Evolutionary conservation across 2,329 filamentous ascomycete species (phyloP), one percentile per base, ranked within the genome.

Genomic region (Penicillium brasilianum): DNA sequence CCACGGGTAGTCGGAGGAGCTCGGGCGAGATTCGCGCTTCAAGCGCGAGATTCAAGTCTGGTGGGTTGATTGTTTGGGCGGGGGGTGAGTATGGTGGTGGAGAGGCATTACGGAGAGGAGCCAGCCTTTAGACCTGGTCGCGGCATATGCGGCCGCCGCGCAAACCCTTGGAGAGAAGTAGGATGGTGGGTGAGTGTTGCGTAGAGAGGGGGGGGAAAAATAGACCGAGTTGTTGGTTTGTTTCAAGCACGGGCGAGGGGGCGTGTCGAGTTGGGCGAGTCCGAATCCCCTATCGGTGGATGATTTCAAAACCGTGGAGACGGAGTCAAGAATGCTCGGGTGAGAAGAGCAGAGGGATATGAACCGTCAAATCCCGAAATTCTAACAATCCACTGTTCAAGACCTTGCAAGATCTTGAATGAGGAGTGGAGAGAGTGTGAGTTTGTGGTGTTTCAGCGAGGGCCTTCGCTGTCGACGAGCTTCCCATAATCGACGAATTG

Each of bases 81-180:
- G 68, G 69, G 52, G 68, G 66, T 58, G 69, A 69, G 69, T 73
- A 72, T 67, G 71, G 70, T 62, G 71, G 71, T 72, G 74, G 70
- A 71, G 72, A 71, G 66, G 68, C 75, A 77, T 77, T 71, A 72
- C 73, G 71, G 71, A 68, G 71, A 75, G 66, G 73, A 77, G 76
- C 76, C 76, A 78, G 76, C 70, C 73, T 77, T 77, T 67, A 64
- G 65, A 65, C 66, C 55, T 56, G 65, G 55, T 63, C 64, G 71
- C 75, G 74, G 76, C 75, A 73, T 74, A 72, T 73, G 73, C 73
- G 64, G 72, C 74, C 74, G 74, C 69, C 63, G 64, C 67, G 72
- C 69, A 71, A 68, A 49, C 54, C 60, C 28, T 53, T 18, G 14
- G 30, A 13, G 41, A 25, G 20, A n/a, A 30, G 57, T 60, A 22